phyloP scores from a whole-genome alignment of 257 asterid genomes.

The Solanum tacnaense region DNA sequence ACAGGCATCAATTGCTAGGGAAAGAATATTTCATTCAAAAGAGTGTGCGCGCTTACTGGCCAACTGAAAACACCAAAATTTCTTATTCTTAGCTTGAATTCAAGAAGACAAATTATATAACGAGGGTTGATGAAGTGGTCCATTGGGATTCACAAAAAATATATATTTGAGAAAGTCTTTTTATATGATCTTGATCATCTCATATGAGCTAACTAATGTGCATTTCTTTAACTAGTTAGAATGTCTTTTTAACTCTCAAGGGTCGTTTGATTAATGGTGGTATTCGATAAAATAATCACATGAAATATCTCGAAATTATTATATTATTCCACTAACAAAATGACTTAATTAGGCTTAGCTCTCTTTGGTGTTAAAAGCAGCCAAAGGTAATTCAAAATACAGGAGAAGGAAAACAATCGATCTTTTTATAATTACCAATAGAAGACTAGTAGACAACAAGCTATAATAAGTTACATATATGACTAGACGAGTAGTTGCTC shows the following conservation, averaged over 20 bases:
- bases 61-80: background rate
- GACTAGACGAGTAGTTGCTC: too few relatives aligned
- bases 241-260: background rate
- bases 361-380: background rate
- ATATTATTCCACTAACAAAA: background rate
- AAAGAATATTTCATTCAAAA: constrained; percentile 10
- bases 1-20: constrained; percentile 25
- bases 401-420: background rate
- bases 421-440: background rate
- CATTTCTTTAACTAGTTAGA: background rate
- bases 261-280: background rate
- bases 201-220: background rate
- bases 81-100: background rate
- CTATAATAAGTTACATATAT: background rate
- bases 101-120: background rate
- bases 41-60: background rate
- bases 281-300: background rate
- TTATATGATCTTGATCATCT: background rate
- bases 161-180: background rate
- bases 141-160: background rate
- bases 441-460: background rate
- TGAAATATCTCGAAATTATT: background rate
- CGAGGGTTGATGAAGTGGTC: background rate
- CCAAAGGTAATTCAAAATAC: background rate
- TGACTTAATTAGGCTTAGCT: background rate